Conservation (phyloP, 2,329 filamentous ascomycete genomes). For the Karstenula rhodostoma region DNA sequence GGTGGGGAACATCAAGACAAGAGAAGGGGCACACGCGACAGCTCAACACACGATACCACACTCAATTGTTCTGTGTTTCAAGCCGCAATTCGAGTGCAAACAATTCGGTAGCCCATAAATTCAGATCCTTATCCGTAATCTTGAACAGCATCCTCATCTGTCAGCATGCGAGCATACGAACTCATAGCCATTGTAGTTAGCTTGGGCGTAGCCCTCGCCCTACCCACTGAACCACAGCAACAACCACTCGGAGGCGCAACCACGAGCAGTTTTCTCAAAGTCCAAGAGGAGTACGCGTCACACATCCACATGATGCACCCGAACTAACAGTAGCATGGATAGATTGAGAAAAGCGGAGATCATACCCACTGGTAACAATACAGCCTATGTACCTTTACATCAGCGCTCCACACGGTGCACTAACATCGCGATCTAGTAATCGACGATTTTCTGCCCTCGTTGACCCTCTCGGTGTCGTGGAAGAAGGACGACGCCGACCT, state of each 20-base stretch:
- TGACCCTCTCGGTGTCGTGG: slow-evolving; percentile 61
- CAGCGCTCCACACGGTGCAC: neutral
- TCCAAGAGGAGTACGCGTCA: slow-evolving; percentile 39
- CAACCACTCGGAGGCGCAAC: slow-evolving; percentile 29
- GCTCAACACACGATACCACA: slow-evolving; percentile 7
- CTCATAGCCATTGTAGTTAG: slow-evolving; percentile 19
- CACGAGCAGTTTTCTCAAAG: slow-evolving; percentile 29
- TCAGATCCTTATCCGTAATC: neutral
- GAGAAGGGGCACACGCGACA: slow-evolving; percentile 27
- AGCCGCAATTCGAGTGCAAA: neutral
- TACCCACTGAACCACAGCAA: slow-evolving; percentile 37
- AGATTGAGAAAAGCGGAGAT: slow-evolving; percentile 52
- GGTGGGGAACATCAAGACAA: slow-evolving; percentile 22
- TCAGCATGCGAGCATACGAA: slow-evolving; percentile 27
- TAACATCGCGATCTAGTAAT: slow-evolving; percentile 56
- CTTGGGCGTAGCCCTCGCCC: slow-evolving; percentile 24
- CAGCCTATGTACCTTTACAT: neutral
- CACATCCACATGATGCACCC: neutral
- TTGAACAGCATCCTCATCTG: neutral
- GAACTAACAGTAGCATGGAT: slow-evolving; percentile 8
- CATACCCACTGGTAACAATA: slow-evolving; percentile 46
- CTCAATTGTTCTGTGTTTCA: neutral
- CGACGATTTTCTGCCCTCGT: slow-evolving; percentile 65
- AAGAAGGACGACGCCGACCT: slow-evolving; percentile 52
- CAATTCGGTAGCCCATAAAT: neutral